Evolutionary conservation across 345 rosid genomes (phyloP), one percentile per base, ranked within the genome.

Genomic region (Balakata baccata): DNA sequence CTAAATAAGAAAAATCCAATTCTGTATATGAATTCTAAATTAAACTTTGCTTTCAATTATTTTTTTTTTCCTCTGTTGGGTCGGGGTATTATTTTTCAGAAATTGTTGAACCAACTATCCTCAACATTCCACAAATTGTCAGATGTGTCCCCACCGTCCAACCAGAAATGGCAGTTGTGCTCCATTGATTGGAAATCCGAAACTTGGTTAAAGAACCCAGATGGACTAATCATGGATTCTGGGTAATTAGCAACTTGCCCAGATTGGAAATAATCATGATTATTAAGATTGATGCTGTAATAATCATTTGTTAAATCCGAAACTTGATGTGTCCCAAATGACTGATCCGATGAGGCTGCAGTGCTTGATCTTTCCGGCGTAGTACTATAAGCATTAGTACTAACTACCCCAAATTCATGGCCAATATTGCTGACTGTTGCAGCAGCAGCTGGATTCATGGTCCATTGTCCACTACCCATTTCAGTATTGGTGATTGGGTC

Each of bases 71-170:
- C 2, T 13, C 1, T 6, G 64, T 6, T 45, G 7, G 41, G 11
- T 59, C 14, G 38, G 54, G 12, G 11, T 10, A 22, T 76, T 10
- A 22, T 76, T 67, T 29, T 65, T 80, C 81, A 86, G 86, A 82
- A 18, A 68, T 37, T 79, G 88, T 84, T 85, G 75, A 81, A 86
- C 90, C 84, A 89, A 39, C 86, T 72, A 69, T 92, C 92, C 63
- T 91, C 99, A 56, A 79, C 84, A 79, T 87, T 84, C 92, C 91
- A 92, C 74, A 89, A 74, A 78, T 75, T 89, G 89, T 92, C 90
- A 2, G 91, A 82, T 22, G 84, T 81, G 74, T 86, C 87, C 41
- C 81, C 86, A 39, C 70, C 80, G 69, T 86, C 86, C 70, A 83
- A 7, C 90, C 90, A 87, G 34, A 52, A 38, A 12, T 78, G 86